Base-by-base conservation (phyloP, 1,284 basidiomycete genomes). In the Trichosporon sp. region DNA sequence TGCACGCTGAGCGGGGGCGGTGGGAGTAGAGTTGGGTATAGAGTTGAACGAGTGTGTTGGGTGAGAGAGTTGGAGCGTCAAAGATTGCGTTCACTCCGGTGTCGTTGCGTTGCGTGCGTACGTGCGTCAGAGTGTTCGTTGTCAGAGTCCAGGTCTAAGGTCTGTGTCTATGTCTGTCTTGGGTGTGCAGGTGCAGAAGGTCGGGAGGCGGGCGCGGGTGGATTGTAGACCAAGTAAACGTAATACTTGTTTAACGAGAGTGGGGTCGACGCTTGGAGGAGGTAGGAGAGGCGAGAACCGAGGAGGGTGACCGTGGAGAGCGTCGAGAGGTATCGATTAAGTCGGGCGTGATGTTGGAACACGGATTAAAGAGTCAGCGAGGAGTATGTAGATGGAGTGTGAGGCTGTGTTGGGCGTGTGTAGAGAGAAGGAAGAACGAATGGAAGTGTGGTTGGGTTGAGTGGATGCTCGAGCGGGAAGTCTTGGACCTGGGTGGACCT, bases 391-490 rank as follows among this genome's bases (percentile, higher is more conserved):
- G 38, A 3, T 16, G 19, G 51, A 16, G 51, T 26, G 35, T 37
- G 8, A 37, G 35, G 6, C 26, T 26, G 26, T 26, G 26, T 26
- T 26, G 26, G 26, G 26, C 26, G 26, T 3, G 51, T 21, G 51
- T 8, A 8, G 51, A n/a, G 8, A 2, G 16, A 46, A 14, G n/a
- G 14, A n/a, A 46, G 43, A 54, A 54, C 19, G 51, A 54, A 16
- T 54, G 51, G n/a, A 19, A 54, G 51, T 10, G 51, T 54, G 7
- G n/a, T 10, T 3, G 51, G 19, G 8, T 37, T 4, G 6, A n/a
- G 51, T 54, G 51, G 51, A 54, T 54, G 51, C 51, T 54, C 51
- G 51, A 54, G 51, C 51, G 51, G 51, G 51, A 54, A 54, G 51
- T 51, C 46, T n/a, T 48, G 14, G 46, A 48, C 46, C 46, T 19